Evolutionary conservation across 108 stramenopile species (phyloP).

Genomic region (Pseudonitzschia multiseries): DNA sequence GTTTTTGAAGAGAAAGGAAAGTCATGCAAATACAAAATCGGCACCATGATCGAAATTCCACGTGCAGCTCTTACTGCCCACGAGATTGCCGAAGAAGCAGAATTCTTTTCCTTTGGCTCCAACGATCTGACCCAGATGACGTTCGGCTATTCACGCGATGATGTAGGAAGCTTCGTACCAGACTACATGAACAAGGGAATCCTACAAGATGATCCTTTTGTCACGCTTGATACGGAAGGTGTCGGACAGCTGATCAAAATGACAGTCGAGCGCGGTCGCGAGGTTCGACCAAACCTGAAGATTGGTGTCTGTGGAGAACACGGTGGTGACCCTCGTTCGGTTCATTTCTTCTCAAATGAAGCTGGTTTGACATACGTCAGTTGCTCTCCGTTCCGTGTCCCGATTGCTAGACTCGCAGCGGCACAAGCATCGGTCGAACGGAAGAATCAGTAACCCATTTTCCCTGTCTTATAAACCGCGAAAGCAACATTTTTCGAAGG

Average conservation of each 20-base stretch:
- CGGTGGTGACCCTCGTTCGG: slow-evolving; percentile 75
- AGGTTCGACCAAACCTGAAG: slow-evolving; percentile 48
- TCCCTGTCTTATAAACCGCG: not conserved
- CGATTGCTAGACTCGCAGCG: slow-evolving; percentile 75
- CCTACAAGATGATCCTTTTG: slow-evolving; percentile 69
- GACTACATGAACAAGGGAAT: slow-evolving; percentile 70
- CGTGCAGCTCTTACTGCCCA: slow-evolving; percentile 77
- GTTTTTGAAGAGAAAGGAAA: slow-evolving; percentile 48
- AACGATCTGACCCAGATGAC: slow-evolving; percentile 91
- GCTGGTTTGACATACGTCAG: slow-evolving; percentile 76
- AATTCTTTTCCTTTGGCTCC: slow-evolving; percentile 86
- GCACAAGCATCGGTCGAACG: slow-evolving; percentile 52
- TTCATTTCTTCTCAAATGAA: slow-evolving; percentile 62
- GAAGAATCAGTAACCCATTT: not conserved
- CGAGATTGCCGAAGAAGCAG: slow-evolving; percentile 63
- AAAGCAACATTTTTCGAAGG: too few species aligned
- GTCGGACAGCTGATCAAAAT: slow-evolving; percentile 67
- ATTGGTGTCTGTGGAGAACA: slow-evolving; percentile 84
- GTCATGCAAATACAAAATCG: slow-evolving; percentile 69
- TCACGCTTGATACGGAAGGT: slow-evolving; percentile 76
- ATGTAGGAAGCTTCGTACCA: slow-evolving; percentile 74
- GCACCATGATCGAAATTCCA: slow-evolving; percentile 91
- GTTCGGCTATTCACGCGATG: slow-evolving; percentile 83
- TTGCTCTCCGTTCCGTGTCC: slow-evolving; percentile 82
- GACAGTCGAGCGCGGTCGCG: slow-evolving; percentile 51